These are phyloP conservation scores for Aspergillus campestris DNA, from an alignment of 495 filamentous ascomycete genomes.

Conservation along the genomic window DNA sequence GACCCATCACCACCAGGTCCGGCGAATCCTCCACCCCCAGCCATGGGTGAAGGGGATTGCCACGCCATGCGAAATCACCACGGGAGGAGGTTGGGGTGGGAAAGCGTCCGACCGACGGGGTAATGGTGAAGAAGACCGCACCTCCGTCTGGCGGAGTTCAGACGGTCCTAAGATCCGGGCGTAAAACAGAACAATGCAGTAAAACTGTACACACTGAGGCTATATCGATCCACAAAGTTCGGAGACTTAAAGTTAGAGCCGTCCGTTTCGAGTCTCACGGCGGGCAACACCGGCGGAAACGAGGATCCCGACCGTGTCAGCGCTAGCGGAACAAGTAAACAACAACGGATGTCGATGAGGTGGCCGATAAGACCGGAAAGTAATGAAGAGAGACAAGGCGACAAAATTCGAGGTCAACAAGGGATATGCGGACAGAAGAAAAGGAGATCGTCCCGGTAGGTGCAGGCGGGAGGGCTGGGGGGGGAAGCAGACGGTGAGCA, in stretches of 20 bases:
- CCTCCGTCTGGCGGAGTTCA: neutral
- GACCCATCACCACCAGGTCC: slow-evolving; percentile 44
- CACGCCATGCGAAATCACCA: slow-evolving; percentile 43
- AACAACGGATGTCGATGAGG: slow-evolving; percentile 2
- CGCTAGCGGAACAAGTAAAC: slow-evolving; percentile 4
- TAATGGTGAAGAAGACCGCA: neutral
- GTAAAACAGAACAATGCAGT: neutral
- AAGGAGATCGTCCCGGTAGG: neutral
- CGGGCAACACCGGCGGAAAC: slow-evolving; percentile 18
- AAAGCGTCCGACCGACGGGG: neutral
- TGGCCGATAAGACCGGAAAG: slow-evolving; percentile 1
- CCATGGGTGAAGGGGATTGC: slow-evolving; percentile 58
- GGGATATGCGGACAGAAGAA: neutral
- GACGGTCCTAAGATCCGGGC: neutral
- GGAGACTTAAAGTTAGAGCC: neutral
- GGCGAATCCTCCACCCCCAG: slow-evolving; percentile 51
- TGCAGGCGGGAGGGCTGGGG: no score
- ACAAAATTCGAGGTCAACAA: no score
- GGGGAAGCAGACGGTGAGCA: no score
- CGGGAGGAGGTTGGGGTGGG: neutral
- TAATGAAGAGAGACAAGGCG: slow-evolving; percentile 3
- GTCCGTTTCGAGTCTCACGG: neutral
- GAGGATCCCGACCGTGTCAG: slow-evolving; percentile 17
- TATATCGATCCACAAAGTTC: slow-evolving; percentile 2
- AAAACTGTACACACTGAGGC: no score